Evolutionary conservation across 2,329 filamentous ascomycete genomes (phyloP), one percentile per base, ranked within the genome.

Genomic region (Fusarium virguliforme): DNA sequence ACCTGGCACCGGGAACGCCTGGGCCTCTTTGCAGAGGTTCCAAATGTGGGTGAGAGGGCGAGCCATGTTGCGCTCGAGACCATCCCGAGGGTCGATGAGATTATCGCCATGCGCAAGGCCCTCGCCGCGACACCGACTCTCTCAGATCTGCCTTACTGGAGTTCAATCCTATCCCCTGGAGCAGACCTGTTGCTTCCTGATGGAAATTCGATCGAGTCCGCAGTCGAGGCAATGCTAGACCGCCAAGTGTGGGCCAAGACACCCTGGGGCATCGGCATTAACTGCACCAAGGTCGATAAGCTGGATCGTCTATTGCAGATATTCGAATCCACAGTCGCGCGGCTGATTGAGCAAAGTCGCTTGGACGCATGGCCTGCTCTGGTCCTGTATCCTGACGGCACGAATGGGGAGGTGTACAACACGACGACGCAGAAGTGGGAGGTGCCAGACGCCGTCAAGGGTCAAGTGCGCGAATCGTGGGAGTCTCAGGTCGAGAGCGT

Each of bases 351-450:
- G 4, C 70, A 77, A 4, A 80, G 81, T 0, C 72, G 78, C 13
- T 58, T 84, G 2, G 22, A 66, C 0, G 74, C 76, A 6, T 85
- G 83, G 81, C 89, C 89, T 1, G 83, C 82, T 22, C 78, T 92
- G 59, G 86, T 92, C 5, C 73, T 92, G 18, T 92, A 92, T 76
- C 91, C 91, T 0, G 91, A 93, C 76, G 90, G 90, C 0, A 92
- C 91, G 2, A 90, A 89, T 51, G 89, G 89, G 0, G 88, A 92
- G 78, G 85, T 90, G 1, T 92, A 92, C 79, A 88, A 92, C 76
- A 90, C 90, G 1, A 80, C 79, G 0, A 90, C 88, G 7, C 87
- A 91, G 74, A 81, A 80, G 58, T 93, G 91, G 91, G 86, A 86
- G 69, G 62, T 81, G 1, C 82, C 81, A 0, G 74, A 78, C n/a